Conservation (phyloP, 2,329 filamentous ascomycete genomes). For the Epichloe sibirici region DNA sequence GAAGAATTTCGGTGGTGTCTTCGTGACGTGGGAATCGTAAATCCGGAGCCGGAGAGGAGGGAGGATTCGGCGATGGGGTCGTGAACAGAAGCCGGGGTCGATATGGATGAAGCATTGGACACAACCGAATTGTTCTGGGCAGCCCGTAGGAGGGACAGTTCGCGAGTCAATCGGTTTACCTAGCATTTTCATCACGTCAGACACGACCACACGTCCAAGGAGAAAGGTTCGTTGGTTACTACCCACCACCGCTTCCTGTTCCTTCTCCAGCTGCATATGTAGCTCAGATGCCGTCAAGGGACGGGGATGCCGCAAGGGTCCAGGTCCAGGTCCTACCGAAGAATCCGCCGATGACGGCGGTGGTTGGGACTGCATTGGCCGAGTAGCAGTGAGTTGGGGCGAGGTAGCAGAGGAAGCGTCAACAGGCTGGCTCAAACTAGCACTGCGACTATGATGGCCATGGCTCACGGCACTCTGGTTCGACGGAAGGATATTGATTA, state of each 20-base stretch:
- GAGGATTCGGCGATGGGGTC: slow-evolving; percentile 37
- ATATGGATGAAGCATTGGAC: slow-evolving; percentile 53
- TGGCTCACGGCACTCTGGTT: slow-evolving; percentile 38
- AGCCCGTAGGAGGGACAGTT: slow-evolving; percentile 70
- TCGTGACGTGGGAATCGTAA: slow-evolving; percentile 42
- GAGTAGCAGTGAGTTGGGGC: slow-evolving; percentile 9
- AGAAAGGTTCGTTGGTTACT: neutral
- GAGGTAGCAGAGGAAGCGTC: slow-evolving; percentile 21
- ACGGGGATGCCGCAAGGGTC: slow-evolving; percentile 73
- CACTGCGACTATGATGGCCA: slow-evolving; percentile 7
- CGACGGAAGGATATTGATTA: slow-evolving; percentile 45
- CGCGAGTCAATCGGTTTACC: slow-evolving; percentile 88
- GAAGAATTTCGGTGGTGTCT: slow-evolving; percentile 48
- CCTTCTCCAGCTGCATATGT: slow-evolving; percentile 81
- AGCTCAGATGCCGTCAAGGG: slow-evolving; percentile 82
- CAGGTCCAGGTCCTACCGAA: slow-evolving; percentile 44
- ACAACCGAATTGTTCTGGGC: slow-evolving; percentile 54
- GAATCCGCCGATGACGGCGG: slow-evolving; percentile 21
- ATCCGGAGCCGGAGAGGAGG: slow-evolving; percentile 43
- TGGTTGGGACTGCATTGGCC: slow-evolving; percentile 19
- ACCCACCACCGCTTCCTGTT: slow-evolving; percentile 83
- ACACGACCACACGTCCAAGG: neutral
- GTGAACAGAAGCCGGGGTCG: slow-evolving; percentile 38
- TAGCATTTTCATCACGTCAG: slow-evolving; percentile 22
- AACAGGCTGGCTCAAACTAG: slow-evolving; percentile 13